Base-by-base conservation (phyloP, 768 basidiomycete species). In the Amanita jacksonii region DNA sequence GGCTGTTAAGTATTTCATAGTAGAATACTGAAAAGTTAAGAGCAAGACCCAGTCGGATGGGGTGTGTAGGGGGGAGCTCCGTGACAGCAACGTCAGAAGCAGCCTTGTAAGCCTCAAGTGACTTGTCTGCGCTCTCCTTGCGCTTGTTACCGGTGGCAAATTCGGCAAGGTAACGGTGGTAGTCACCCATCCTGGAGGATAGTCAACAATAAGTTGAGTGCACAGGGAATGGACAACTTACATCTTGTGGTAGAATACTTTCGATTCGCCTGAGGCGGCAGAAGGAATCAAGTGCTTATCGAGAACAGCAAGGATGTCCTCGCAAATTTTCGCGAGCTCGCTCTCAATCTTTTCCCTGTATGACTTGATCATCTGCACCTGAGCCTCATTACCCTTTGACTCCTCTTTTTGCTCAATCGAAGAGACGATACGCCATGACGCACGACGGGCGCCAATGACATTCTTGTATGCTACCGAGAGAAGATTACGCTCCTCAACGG, bases 201-300 rank as follows among this genome's bases (percentile, higher is more conserved):
- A 57, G 50, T 57, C 55, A 52, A 52, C 31, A 48, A 49, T 33
- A 27, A 49, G 30, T 47, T 15, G 35, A 10, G 19, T 22, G 27
- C 13, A 36, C 35, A 15, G 19, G 13, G 12, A 27, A 22, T 38
- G 25, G 12, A 35, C 18, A 18, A 43, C 88, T 51, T 55, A 92
- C 90, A 96, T 92, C 81, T 97, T 97, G 79, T 94, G 92, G 74
- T 98, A 98, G 79, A 97, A 98, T 46, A 97, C 93, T 73, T 96
- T 94, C 47, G 86, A 90, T 69, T 98, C 94, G 60, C 93, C 92
- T 46, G 89, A 85, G 50, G 89, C 90, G 41, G 94, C 94, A 8
- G 91, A 93, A 51, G 92, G 92, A 56, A 90, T 96, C 57, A 97
- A 84, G 74, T 96, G 92, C 73, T 94, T 90, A 66, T 93, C 90